Conservation (phyloP, 2,329 filamentous ascomycete genomes). For the Colletotrichum sp. region DNA sequence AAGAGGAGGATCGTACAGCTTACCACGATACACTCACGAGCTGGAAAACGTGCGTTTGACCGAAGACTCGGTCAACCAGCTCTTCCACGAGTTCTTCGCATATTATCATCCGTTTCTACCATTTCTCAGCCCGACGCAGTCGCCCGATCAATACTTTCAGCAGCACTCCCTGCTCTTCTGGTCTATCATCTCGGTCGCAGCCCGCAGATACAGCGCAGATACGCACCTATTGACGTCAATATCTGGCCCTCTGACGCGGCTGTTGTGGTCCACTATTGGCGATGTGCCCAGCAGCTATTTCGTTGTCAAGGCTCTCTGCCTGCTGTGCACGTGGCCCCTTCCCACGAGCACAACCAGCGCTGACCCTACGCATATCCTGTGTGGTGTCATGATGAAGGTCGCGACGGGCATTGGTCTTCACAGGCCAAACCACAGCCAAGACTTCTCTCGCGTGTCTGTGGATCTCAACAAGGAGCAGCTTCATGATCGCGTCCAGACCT, state of each 20-base stretch:
- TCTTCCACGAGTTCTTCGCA: conserved; percentile 78
- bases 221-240: conserved; percentile 70
- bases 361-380: conserved; percentile 82
- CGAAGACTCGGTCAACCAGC: conserved; percentile 64
- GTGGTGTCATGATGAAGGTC: conserved; percentile 86
- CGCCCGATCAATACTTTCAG: conserved; percentile 76
- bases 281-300: conserved; percentile 81
- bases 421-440: conserved; percentile 80
- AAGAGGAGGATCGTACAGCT: conserved; percentile 65
- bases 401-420: conserved; percentile 85
- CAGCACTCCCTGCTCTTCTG: conserved; percentile 86
- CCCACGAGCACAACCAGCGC: conserved; percentile 82
- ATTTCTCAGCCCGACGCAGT: conserved; percentile 70
- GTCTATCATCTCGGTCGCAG: conserved; percentile 78
- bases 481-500: conserved; percentile 78
- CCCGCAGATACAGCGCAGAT: conserved; percentile 71
- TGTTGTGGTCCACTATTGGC: conserved; percentile 79
- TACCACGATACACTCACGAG: conserved; percentile 64
- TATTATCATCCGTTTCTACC: conserved; percentile 81
- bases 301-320: conserved; percentile 80
- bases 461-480: conserved; percentile 81
- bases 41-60: conserved; percentile 69
- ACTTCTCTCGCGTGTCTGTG: conserved; percentile 78
- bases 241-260: conserved; percentile 69
- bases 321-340: conserved; percentile 82